phyloP scores from a whole-genome alignment of 768 basidiomycete genomes.

The Hypholoma sublateritium region DNA sequence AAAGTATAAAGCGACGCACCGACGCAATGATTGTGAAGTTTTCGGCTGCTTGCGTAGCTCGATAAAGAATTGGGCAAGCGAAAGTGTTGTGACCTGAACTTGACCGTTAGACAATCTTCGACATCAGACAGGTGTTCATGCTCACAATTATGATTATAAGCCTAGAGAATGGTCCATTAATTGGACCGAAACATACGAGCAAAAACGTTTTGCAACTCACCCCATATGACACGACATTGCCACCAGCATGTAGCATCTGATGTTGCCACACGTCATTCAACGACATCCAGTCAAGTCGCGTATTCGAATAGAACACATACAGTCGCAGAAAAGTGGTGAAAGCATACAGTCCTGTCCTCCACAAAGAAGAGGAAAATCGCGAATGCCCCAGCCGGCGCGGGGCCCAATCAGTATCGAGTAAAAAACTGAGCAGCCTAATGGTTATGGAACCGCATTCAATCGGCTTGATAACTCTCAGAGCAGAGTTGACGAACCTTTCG shows the following conservation, averaged over 20 bases:
- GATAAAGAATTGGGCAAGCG: constrained; percentile 57
- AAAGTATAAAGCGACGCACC: constrained; percentile 13
- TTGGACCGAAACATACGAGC: not conserved
- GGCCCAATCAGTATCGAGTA: constrained; percentile 46
- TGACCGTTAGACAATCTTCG: not conserved
- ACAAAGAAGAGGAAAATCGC: constrained; percentile 45
- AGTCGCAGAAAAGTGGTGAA: constrained; percentile 57
- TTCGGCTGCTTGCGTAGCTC: constrained; percentile 33
- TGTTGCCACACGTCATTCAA: not conserved
- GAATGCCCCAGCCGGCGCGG: constrained; percentile 42
- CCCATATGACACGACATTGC: constrained; percentile 72
- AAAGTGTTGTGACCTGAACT: constrained; percentile 53
- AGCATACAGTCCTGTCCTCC: constrained; percentile 58
- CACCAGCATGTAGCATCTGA: constrained; percentile 70
- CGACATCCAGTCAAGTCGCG: not conserved
- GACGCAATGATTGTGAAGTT: constrained; percentile 6
- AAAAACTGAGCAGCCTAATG: constrained; percentile 48
- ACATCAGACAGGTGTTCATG: not conserved
- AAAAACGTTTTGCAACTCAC: constrained; percentile 39
- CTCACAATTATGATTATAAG: constrained; percentile 52
- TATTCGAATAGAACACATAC: constrained; percentile 38
- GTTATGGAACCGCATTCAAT: constrained; percentile 21
- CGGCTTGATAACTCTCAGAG: not conserved
- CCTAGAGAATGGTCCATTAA: constrained; percentile 25
- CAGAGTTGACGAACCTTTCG: constrained; percentile 50